Conservation (phyloP, 805 yeast genomes). For the Candida gorgasii region DNA sequence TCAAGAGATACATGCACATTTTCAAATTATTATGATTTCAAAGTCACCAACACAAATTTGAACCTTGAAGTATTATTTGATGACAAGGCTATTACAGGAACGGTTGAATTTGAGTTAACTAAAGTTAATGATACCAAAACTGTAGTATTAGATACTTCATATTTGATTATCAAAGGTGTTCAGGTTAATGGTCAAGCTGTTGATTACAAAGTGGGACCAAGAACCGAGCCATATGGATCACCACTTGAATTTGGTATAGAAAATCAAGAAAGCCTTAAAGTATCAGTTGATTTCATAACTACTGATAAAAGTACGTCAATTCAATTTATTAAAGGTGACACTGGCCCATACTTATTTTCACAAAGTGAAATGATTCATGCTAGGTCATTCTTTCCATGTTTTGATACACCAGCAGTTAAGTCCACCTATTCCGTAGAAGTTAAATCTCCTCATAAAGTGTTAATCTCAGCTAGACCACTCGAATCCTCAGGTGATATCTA, state of each 20-base stretch:
- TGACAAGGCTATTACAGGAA: slow-evolving; percentile 22
- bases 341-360: slow-evolving; percentile 35
- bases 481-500: slow-evolving; percentile 16
- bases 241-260: slow-evolving; percentile 19
- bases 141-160: slow-evolving; percentile 29
- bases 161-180: slow-evolving; percentile 20
- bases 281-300: slow-evolving; percentile 25
- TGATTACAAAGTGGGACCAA: slow-evolving; percentile 10
- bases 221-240: slow-evolving; percentile 25
- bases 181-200: slow-evolving; percentile 20
- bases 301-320: slow-evolving; percentile 34
- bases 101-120: slow-evolving; percentile 22
- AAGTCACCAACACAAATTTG: slow-evolving; percentile 21
- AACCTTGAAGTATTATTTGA: slow-evolving; percentile 27
- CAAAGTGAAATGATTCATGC: slow-evolving; percentile 41
- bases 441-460: slow-evolving; percentile 24
- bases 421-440: slow-evolving; percentile 27
- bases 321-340: slow-evolving; percentile 36
- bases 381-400: slow-evolving; percentile 36
- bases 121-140: slow-evolving; percentile 6
- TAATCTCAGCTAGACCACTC: slow-evolving; percentile 33
- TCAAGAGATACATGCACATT: slow-evolving; percentile 27
- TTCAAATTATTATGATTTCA: slow-evolving; percentile 30
- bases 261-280: slow-evolving; percentile 7
- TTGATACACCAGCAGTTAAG: slow-evolving; percentile 37